phyloP scores from a whole-genome alignment of 1,284 basidiomycete species.

The Ustilago nuda region DNA sequence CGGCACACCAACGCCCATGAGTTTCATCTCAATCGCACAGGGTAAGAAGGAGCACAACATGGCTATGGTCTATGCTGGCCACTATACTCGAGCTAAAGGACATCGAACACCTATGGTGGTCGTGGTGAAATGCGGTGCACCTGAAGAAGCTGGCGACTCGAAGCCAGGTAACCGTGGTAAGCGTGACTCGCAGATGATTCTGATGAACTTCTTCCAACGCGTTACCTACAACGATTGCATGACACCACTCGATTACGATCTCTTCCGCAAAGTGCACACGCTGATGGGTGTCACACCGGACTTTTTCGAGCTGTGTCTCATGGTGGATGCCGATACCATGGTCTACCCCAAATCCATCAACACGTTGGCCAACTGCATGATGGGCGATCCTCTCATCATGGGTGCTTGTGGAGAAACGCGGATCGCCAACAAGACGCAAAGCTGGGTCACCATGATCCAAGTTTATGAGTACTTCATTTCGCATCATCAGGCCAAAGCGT shows the following conservation, averaged over 20 bases:
- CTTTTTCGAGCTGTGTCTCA: constrained; percentile 95
- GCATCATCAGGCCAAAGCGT: constrained; percentile 96
- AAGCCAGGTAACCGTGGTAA: constrained; percentile 99
- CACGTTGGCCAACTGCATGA: constrained; percentile 80
- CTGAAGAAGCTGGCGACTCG: constrained; percentile 77
- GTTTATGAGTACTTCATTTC: constrained; percentile 99
- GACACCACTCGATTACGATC: constrained; percentile 95
- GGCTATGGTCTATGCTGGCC: constrained; percentile 98
- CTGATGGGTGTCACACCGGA: constrained; percentile 99
- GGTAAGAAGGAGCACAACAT: constrained; percentile 91
- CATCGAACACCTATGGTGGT: constrained; percentile 94
- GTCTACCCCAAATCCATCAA: constrained; percentile 64
- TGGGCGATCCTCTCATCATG: constrained; percentile 98
- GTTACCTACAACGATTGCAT: constrained; percentile 99
- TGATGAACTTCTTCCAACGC: constrained; percentile 99
- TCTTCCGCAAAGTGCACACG: constrained; percentile 95
- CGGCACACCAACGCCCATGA: constrained; percentile 96
- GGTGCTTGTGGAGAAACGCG: constrained; percentile 98
- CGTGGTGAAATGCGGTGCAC: constrained; percentile 95
- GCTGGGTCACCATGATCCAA: constrained; percentile 98
- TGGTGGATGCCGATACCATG: constrained; percentile 94
- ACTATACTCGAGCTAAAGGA: constrained; percentile 81
- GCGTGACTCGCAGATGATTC: constrained; percentile 95
- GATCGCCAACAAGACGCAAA: constrained; percentile 92
- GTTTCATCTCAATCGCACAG: constrained; percentile 87